Evolutionary conservation across 129 eudicot genomes (phyloP), one percentile per base, ranked within the genome.

Genomic region (Apium graveolens): DNA sequence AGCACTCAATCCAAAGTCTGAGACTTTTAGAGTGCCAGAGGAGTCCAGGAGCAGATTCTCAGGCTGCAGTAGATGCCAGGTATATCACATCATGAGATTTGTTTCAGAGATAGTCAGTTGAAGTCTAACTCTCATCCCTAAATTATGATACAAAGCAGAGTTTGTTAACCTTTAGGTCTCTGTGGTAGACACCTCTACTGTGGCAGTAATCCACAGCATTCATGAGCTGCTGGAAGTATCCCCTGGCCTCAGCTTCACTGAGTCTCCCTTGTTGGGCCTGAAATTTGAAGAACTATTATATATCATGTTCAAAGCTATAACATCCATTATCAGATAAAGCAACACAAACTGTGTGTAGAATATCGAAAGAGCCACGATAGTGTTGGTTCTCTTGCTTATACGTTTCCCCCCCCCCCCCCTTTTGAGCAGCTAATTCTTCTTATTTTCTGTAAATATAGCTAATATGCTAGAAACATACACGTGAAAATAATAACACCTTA

Each of bases 161-260:
- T 69, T 17, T 14, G 48, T 12, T 51, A 78, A 91, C 98, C 97
- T 93, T 93, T 80, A 93, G 87, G 83, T 93, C 98, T 85, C 98
- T 78, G 69, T 93, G 98, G 89, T 89, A 91, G 42, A 93, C 96
- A 7, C 98, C 98, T 89, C 98, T 86, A 80, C 98, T 93, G 76
- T 93, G 98, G 79, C 98, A 93, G 84, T 89, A 93, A 86, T 93
- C 98, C 74, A 93, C 96, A 46, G 97, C 97, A 82, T 93, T 89
- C 39, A 91, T 89, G 43, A 93, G 91, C 88, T 93, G 98, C 83
- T 93, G 98, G 88, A 91, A 93, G 84, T 93, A 93, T 84, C 87
- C 85, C 74, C 93, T 87, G n/a, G 98, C 98, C 70, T 88, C 96
- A 84, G 88, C 90, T 87, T 93, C 98, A 79, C 83, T 83, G 68